A percentile compares a stretch with the other conserved stretches of the same genome.
phyloP scores from a whole-genome alignment of 768 basidiomycete species.

The Cystobasidium tubakii region DNA sequence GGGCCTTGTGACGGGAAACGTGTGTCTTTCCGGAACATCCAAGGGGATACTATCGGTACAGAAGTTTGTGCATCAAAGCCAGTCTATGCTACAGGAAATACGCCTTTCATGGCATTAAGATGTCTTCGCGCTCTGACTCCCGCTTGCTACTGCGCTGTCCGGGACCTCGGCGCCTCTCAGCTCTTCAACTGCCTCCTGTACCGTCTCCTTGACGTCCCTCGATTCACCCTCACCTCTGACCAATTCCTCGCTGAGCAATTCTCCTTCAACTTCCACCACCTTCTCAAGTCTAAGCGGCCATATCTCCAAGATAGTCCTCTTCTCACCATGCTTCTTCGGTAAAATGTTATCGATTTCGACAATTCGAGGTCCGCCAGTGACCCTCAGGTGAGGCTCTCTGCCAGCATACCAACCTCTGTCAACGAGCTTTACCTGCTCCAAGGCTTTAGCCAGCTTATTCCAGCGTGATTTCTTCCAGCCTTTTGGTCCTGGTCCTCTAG shows the following conservation, averaged over 20 bases:
- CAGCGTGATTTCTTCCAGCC: constrained; percentile 33
- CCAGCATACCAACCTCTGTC: constrained; percentile 34
- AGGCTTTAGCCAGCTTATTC: constrained; percentile 8
- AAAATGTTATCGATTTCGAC: constrained; percentile 19
- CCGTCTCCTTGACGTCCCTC: constrained; percentile 9
- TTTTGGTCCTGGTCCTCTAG: constrained; percentile 29
- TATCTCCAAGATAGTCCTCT: constrained; percentile 30
- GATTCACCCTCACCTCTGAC: constrained; percentile 23
- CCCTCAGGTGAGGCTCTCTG: constrained; percentile 27
- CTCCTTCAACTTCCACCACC: constrained; percentile 20
- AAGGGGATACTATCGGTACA: no score
- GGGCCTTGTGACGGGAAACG: no score
- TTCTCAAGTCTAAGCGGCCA: constrained; percentile 24
- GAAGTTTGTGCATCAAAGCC: no score
- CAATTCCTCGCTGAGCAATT: constrained; percentile 15
- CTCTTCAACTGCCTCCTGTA: constrained; percentile 20
- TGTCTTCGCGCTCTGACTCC: no score
- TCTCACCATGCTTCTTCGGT: constrained; percentile 25
- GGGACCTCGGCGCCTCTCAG: neutral
- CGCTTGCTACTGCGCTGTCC: neutral
- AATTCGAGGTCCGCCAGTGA: constrained; percentile 19
- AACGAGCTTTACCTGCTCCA: constrained; percentile 17
- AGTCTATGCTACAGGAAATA: no score
- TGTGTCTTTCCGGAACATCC: no score
- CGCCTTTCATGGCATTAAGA: no score